These are phyloP conservation scores for Pelagomonas calceolata DNA, from an alignment of 108 stramenopile species.

Conservation along the genomic window DNA sequence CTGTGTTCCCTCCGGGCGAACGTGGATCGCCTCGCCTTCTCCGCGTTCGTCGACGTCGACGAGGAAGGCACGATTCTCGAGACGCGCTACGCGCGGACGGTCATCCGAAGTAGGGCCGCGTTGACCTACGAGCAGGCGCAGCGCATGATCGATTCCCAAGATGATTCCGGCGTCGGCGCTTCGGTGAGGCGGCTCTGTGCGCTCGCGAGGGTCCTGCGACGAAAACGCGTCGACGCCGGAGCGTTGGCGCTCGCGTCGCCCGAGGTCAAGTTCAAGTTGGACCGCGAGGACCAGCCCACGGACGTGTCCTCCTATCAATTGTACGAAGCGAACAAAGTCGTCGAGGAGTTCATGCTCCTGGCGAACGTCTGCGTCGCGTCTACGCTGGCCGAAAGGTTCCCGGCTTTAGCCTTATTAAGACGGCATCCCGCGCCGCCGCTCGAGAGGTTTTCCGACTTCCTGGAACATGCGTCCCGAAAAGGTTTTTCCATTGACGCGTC, in stretches of 20 bases:
- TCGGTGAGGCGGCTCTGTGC: conserved; percentile 70
- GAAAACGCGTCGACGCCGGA: conserved; percentile 78
- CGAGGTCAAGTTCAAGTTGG: conserved; percentile 91
- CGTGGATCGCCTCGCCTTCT: conserved; percentile 81
- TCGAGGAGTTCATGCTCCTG: conserved; percentile 98
- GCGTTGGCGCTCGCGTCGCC: conserved; percentile 93
- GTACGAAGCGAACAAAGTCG: conserved; percentile 77
- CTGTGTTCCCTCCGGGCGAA: conserved; percentile 83
- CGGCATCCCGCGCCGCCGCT: conserved; percentile 90
- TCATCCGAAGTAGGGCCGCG: conserved; percentile 86
- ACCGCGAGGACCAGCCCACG: conserved; percentile 90
- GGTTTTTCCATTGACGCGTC: conserved; percentile 72
- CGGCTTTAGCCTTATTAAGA: conserved; percentile 78
- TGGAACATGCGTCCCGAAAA: conserved; percentile 67
- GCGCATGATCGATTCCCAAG: conserved; percentile 66
- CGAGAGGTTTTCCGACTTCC: conserved; percentile 82
- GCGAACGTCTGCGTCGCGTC: conserved; percentile 96
- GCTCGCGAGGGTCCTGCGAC: conserved; percentile 71
- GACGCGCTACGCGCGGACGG: conserved; percentile 78
- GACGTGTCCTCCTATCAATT: conserved; percentile 85
- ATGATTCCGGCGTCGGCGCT: conserved; percentile 46
- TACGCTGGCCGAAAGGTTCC: conserved; percentile 76
- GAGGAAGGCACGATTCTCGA: conserved; percentile 66
- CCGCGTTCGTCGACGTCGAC: conserved; percentile 79
- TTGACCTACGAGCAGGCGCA: conserved; percentile 96